These are phyloP conservation scores for Colletotrichum liaoningense DNA, from an alignment of 2,329 filamentous ascomycete genomes.

Conservation along the genomic window DNA sequence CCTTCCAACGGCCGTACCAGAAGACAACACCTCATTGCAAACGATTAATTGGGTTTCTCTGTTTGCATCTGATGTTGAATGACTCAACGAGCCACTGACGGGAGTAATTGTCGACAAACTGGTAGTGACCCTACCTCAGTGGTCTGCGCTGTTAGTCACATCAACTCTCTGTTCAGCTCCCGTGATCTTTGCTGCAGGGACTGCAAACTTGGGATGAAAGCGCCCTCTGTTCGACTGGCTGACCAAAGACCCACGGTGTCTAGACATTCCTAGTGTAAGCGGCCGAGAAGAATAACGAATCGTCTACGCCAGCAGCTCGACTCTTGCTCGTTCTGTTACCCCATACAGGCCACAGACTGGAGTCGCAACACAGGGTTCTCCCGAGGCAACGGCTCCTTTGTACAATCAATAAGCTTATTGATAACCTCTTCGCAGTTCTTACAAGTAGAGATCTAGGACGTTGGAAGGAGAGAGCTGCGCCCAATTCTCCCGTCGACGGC, in stretches of 20 bases:
- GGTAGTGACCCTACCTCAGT: neutral
- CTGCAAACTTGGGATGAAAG: neutral
- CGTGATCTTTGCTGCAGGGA: neutral
- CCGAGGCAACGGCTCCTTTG: neutral
- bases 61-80: neutral
- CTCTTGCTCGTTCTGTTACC: neutral
- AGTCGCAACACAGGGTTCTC: neutral
- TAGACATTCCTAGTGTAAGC: neutral
- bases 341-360: neutral
- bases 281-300: neutral
- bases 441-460: neutral
- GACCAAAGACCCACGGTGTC: neutral
- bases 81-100: too few species aligned
- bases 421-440: neutral
- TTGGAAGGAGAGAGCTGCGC: constrained; percentile 19
- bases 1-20: neutral
- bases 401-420: neutral
- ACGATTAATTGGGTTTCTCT: neutral
- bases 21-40: neutral
- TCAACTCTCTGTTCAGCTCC: neutral
- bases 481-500: constrained; percentile 21
- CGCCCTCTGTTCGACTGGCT: too few species aligned
- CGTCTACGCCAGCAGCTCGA: constrained; percentile 1
- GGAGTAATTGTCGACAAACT: neutral
- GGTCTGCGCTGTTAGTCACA: neutral